Evolutionary conservation across 805 yeast species (phyloP).

Genomic region (Candida maris): DNA sequence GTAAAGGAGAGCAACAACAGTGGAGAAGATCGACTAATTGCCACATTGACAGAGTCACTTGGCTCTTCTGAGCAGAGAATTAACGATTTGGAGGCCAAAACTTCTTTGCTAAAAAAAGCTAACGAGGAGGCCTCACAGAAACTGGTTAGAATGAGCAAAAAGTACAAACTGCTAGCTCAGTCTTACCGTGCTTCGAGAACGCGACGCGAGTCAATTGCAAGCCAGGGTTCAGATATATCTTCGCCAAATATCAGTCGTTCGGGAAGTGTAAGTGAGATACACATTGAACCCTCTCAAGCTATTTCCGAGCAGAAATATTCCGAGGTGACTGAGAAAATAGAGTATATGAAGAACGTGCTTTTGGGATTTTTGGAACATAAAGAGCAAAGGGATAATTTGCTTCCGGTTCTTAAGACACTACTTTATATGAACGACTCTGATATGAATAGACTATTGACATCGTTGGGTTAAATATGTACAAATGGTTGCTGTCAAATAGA

Average conservation of each 20-base stretch:
- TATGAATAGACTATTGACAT: constrained; percentile 63
- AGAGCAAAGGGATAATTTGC: constrained; percentile 81
- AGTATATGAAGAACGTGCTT: constrained; percentile 86
- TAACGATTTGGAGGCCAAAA: constrained; percentile 53
- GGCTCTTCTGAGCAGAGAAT: constrained; percentile 46
- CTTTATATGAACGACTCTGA: constrained; percentile 68
- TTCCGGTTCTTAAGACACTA: constrained; percentile 81
- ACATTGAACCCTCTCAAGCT: constrained; percentile 1
- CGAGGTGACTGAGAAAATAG: constrained; percentile 47
- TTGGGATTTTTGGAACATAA: constrained; percentile 86
- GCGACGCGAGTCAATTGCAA: constrained; percentile 18
- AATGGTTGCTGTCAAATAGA: background rate
- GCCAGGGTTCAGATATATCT: constrained; percentile 17
- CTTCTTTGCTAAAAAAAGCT: constrained; percentile 50
- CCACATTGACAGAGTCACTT: constrained; percentile 52
- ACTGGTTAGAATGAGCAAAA: constrained; percentile 64
- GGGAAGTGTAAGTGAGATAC: constrained; percentile 12
- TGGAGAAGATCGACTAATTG: constrained; percentile 17
- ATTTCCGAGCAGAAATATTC: constrained; percentile 21
- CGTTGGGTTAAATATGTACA: constrained; percentile 30
- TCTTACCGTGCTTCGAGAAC: constrained; percentile 44
- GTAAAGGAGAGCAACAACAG: background rate
- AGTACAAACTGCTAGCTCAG: constrained; percentile 59
- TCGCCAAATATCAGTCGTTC: constrained; percentile 24
- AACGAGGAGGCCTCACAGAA: constrained; percentile 69